Conservation (phyloP, 2,329 filamentous ascomycete species). For the Neophaeococcomyces aloes region DNA sequence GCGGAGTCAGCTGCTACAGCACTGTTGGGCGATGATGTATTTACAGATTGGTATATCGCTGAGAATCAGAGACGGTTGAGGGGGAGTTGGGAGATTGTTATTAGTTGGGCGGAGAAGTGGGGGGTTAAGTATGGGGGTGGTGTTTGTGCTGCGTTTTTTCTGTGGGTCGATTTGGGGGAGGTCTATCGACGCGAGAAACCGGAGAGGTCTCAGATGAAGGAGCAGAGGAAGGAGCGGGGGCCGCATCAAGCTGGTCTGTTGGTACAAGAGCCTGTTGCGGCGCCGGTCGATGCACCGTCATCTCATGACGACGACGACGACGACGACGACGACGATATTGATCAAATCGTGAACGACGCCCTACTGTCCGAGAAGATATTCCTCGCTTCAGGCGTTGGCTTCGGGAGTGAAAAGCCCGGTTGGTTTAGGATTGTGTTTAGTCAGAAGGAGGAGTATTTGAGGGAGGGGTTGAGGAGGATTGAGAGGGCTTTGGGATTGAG, state of each 20-base stretch:
- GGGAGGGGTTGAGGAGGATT: constrained; percentile 25
- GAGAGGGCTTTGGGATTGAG: constrained; percentile 9
- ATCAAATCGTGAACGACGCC: constrained; percentile 2
- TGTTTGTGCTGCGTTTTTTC: constrained; percentile 47
- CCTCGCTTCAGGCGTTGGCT: constrained; percentile 27
- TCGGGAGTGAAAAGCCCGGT: constrained; percentile 31
- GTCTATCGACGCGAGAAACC: too few relatives aligned
- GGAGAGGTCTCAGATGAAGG: too few relatives aligned
- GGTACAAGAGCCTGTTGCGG: not conserved
- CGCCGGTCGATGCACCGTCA: not conserved
- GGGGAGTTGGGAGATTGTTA: constrained; percentile 32
- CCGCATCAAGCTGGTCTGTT: not conserved
- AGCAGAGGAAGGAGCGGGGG: too few relatives aligned
- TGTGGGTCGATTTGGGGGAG: constrained; percentile 43
- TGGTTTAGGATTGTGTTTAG: constrained; percentile 37
- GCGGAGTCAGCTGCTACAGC: constrained; percentile 32
- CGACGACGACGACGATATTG: not conserved
- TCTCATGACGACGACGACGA: not conserved
- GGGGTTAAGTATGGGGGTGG: constrained; percentile 39
- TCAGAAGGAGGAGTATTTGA: constrained; percentile 26
- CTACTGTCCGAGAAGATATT: constrained; percentile 31
- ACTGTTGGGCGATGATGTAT: constrained; percentile 36
- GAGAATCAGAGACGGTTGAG: constrained; percentile 35
- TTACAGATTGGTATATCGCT: constrained; percentile 35
- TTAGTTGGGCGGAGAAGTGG: constrained; percentile 29